phyloP scores from a whole-genome alignment of 1,284 basidiomycete genomes.

The Cryptococcus sp. region DNA sequence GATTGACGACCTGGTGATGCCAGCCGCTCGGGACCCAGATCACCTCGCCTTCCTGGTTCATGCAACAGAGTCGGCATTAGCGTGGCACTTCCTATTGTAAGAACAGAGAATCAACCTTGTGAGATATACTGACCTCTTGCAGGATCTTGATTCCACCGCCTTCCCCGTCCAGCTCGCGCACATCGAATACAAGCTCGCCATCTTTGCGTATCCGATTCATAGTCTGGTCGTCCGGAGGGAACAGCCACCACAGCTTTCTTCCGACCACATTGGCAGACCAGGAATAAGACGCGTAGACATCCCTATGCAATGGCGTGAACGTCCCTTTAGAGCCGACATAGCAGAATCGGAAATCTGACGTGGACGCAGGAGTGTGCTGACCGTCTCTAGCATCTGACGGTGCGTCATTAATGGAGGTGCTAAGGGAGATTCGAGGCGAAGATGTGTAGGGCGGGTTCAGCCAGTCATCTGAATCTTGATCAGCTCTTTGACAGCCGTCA shows the following conservation, averaged over 20 bases:
- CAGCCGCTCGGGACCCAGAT: conserved; percentile 57
- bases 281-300: conserved; percentile 61
- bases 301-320: conserved; percentile 56
- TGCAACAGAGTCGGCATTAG: neutral
- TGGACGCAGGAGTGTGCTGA: too few relatives aligned
- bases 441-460: conserved; percentile 50
- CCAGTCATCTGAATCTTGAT: conserved; percentile 57
- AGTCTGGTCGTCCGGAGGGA: conserved; percentile 53
- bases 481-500: neutral
- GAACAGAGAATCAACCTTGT: neutral
- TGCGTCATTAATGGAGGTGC: neutral
- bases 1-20: conserved; percentile 54
- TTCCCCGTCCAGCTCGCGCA: conserved; percentile 44
- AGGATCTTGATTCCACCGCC: conserved; percentile 36
- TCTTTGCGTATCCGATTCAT: conserved; percentile 32
- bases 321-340: conserved; percentile 56
- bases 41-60: conserved; percentile 50
- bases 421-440: conserved; percentile 5
- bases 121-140: conserved; percentile 34
- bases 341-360: conserved; percentile 48
- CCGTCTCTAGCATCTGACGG: too few relatives aligned
- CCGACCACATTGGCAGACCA: conserved; percentile 62
- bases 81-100: neutral
- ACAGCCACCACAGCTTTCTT: conserved; percentile 59
- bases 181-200: conserved; percentile 43